Evolutionary conservation across 2,329 filamentous ascomycete genomes (phyloP), one percentile per base, ranked within the genome.

Genomic region (Coniochaeta pulveracea): DNA sequence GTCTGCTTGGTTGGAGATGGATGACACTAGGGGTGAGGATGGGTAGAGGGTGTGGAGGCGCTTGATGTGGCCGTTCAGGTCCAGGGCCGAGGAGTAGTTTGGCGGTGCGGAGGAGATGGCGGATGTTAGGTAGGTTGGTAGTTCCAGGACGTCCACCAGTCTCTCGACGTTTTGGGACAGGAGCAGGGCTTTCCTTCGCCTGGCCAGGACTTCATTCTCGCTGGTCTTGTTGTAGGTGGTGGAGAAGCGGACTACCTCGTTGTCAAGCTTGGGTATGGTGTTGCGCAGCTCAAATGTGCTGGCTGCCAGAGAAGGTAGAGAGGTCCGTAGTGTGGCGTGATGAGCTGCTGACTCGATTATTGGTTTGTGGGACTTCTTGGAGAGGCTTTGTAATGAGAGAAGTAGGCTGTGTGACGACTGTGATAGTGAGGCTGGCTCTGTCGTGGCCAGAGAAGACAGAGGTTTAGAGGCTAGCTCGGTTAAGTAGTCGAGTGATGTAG

Each of bases 11-110:
- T 60, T 52, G 8, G 77, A 68, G 14, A 96, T 78, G 16, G 80
- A 79, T 12, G 66, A 66, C 17, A 96, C 71, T 26, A 96, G 63
- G 1, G 72, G 63, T 0, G 86, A 94, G 34, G 78, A 66, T 0
- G 88, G 82, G 51, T 95, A 93, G 18, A 96, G 64, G 0, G 77
- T 75, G 39, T 86, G 77, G 5, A 98, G 66, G 6, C 91, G 76
- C 45, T 85, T 84, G 50, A 95, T 91, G 52, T 96, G 91, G n/a
- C 84, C 80, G 50, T 93, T 82, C 3, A 98, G 68, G 54, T 98
- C 91, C 21, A 98, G 66, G 0, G 88, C 88, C 1, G 85, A 84
- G 3, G 86, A 80, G 61, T 95, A 93, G 44, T 85, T 93, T 39
- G 77, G 73, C 4, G 75, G 65, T 4, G 57, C 66, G 2, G 69